Base-by-base conservation (phyloP, 2,329 filamentous ascomycete genomes). In the Amauroascus niger region DNA sequence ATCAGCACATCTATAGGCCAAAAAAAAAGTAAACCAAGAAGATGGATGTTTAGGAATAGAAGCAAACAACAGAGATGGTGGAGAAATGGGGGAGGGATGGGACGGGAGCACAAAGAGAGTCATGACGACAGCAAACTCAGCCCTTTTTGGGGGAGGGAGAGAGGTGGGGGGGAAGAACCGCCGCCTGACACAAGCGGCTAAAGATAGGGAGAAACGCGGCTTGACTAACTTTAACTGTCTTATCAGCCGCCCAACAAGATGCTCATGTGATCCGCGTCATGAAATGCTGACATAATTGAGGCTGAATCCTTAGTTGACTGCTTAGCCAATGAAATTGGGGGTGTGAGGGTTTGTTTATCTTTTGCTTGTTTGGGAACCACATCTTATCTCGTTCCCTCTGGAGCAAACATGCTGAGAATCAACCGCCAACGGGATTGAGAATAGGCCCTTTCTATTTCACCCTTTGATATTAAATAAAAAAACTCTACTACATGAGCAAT, bases 291-390 rank as follows among this genome's bases (percentile, higher is more conserved):
- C 41, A 37, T 52, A 46, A 52, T 35, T n/a, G 20, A 6, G 13
- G 39, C 24, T 26, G 5, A 39, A 14, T 9, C 20, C 7, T 16
- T 20, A 32, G 9, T 28, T 14, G 3, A 8, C 22, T 7, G 14
- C 39, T 33, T 11, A 18, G 8, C 43, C 43, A 40, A 46, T 30
- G 24, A 50, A 47, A 43, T 50, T 52, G 44, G 43, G n/a, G 32
- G 22, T 41, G 13, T 24, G 39, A 6, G 8, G 11, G 20, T 41
- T 58, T 58, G 54, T 58, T 58, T 58, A 58, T 53, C 32, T 58
- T 58, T 54, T 58, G 45, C 56, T 52, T 18, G 52, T 58, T 54
- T 58, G 53, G 56, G 49, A 8, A n/a, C n/a, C n/a, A n/a, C 32
- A 5, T 35, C 45, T 37, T 35, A 48, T 48, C 43, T 46, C 43